A percentile compares a stretch with the other conserved stretches of the same genome.
Evolutionary conservation across 257 asterid species (phyloP).

Genomic region (Penstemon eatonii): DNA sequence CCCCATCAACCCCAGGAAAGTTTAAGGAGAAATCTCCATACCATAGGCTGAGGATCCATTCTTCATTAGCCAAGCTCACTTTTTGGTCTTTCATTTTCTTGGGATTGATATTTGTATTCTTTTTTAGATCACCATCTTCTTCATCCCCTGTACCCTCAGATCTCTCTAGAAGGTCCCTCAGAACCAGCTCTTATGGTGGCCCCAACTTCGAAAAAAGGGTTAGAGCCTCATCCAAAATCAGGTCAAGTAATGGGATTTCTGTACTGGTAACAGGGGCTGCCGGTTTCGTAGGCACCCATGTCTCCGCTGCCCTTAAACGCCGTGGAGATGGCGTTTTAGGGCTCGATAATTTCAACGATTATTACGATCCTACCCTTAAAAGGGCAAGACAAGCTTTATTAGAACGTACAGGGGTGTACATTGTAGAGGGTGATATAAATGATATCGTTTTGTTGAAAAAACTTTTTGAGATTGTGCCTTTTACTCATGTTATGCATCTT

Average conservation of each 20-base stretch:
- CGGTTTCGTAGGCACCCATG: conserved; percentile 95
- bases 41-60: conserved; percentile 68
- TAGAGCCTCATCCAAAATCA: conserved; percentile 73
- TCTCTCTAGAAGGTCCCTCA: conserved; percentile 80
- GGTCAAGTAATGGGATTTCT: conserved; percentile 82
- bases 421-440: conserved; percentile 93
- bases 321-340: conserved; percentile 96
- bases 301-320: conserved; percentile 87
- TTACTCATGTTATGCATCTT: conserved; percentile 93
- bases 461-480: conserved; percentile 80
- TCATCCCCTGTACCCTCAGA: conserved; percentile 57
- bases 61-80: conserved; percentile 76
- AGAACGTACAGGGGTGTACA: conserved; percentile 81
- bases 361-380: conserved; percentile 78
- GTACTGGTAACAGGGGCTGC: conserved; percentile 96
- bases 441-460: conserved; percentile 58
- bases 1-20: conserved; percentile 87
- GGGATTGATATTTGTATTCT: conserved; percentile 75
- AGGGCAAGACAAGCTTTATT: conserved; percentile 76
- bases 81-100: conserved; percentile 86
- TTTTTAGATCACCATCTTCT: conserved; percentile 73
- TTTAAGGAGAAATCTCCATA: conserved; percentile 90
- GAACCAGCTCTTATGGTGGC: conserved; percentile 60
- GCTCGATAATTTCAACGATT: conserved; percentile 76
- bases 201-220: conserved; percentile 73